Conservation (phyloP, 2,329 filamentous ascomycete genomes). For the Didymella segeticola region DNA sequence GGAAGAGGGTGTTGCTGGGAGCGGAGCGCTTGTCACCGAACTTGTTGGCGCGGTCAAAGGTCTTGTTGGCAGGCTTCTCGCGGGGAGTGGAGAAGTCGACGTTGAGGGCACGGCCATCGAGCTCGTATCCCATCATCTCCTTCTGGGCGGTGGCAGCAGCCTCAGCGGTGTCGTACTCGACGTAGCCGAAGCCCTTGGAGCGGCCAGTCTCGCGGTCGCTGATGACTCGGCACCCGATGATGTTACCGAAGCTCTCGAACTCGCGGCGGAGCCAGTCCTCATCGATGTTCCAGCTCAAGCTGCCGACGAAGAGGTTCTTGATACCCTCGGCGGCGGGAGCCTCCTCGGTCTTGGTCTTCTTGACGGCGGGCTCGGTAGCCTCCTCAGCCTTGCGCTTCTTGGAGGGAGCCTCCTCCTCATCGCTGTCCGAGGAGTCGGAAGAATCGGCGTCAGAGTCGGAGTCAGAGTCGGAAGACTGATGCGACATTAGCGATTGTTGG, state of each 20-base stretch:
- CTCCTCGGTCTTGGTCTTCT: conserved; percentile 67
- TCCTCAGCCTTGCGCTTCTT: conserved; percentile 71
- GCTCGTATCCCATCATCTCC: conserved; percentile 74
- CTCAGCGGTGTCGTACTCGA: conserved; percentile 77
- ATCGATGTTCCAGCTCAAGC: conserved; percentile 88
- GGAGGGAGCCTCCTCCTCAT: conserved; percentile 59
- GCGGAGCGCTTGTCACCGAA: conserved; percentile 83
- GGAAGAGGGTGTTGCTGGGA: conserved; percentile 85
- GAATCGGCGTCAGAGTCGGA: conserved; percentile 49
- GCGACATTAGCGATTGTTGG: conserved; percentile 21
- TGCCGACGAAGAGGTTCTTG: conserved; percentile 85
- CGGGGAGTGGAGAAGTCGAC: conserved; percentile 78
- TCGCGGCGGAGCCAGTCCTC: conserved; percentile 81
- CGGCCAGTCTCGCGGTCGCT: conserved; percentile 81
- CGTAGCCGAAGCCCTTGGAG: conserved; percentile 92
- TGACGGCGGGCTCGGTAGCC: conserved; percentile 65
- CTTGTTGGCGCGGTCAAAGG: conserved; percentile 65
- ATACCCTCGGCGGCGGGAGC: conserved; percentile 52
- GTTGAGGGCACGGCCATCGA: conserved; percentile 78
- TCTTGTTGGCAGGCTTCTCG: conserved; percentile 58
- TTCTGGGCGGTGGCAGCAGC: conserved; percentile 75
- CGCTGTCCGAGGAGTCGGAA: conserved; percentile 38
- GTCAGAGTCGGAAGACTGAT: conserved; percentile 45
- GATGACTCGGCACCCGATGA: conserved; percentile 78
- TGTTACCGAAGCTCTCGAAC: conserved; percentile 79